Evolutionary conservation across 306 rosid genomes (phyloP).

Genomic region (Vigna reflexopilosa): DNA sequence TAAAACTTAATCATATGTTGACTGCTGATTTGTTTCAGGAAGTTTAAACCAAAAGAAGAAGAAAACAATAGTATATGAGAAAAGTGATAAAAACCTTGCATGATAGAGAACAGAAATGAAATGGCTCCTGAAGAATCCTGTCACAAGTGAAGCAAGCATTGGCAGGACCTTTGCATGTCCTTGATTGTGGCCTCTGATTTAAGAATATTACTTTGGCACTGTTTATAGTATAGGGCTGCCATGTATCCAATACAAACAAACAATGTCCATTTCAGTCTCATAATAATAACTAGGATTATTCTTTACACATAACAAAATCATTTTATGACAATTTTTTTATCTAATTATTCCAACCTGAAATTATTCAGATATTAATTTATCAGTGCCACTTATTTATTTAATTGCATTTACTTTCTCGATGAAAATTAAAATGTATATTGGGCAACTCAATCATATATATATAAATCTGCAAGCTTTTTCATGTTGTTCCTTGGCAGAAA

Average conservation of each 20-base stretch:
- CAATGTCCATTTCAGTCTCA: constrained; percentile 37
- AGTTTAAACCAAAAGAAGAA: neutral
- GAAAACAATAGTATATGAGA: neutral
- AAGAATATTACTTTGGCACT: constrained; percentile 95
- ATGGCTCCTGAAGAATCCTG: constrained; percentile 93
- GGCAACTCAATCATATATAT: neutral
- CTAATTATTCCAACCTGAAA: neutral
- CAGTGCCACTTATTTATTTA: neutral
- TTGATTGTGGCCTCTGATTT: constrained; percentile 89
- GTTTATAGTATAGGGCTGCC: constrained; percentile 92
- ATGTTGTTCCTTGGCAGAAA: constrained; percentile 13
- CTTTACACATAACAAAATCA: neutral
- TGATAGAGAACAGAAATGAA: constrained; percentile 90
- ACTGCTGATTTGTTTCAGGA: neutral
- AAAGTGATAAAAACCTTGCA: constrained; percentile 71
- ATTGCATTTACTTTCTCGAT: neutral
- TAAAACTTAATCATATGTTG: neutral
- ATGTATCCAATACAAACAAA: constrained; percentile 40
- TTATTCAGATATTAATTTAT: neutral
- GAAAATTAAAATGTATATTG: neutral
- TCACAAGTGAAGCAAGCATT: constrained; percentile 88
- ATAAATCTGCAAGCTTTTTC: constrained; percentile 7
- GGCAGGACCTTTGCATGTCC: constrained; percentile 75
- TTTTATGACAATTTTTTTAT: neutral
- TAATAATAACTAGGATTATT: neutral